phyloP scores from a whole-genome alignment of 2,329 filamentous ascomycete genomes.

The Colletotrichum neosansevieriae region DNA sequence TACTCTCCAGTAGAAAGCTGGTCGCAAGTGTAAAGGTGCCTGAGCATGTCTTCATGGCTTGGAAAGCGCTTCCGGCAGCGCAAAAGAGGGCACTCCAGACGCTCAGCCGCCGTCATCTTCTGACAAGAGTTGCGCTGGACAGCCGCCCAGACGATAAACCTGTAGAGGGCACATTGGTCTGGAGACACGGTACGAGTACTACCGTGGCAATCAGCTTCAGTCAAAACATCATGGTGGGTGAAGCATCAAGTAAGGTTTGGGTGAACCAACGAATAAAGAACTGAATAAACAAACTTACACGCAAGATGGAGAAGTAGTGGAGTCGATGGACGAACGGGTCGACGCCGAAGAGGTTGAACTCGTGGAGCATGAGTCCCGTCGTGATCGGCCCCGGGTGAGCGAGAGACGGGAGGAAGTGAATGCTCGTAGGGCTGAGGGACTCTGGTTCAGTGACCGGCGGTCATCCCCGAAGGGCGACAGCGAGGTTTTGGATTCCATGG shows the following conservation, averaged over 20 bases:
- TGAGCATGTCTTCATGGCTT: slow-evolving; percentile 66
- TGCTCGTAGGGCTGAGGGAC: slow-evolving; percentile 49
- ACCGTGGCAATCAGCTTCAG: slow-evolving; percentile 38
- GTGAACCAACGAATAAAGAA: slow-evolving; percentile 9
- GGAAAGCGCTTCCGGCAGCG: slow-evolving; percentile 63
- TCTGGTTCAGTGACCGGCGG: slow-evolving; percentile 44
- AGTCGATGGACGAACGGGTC: slow-evolving; percentile 43
- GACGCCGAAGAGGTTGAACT: slow-evolving; percentile 45
- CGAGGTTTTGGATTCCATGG: slow-evolving; percentile 50
- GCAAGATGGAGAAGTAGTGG: slow-evolving; percentile 46
- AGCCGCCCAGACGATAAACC: slow-evolving; percentile 69
- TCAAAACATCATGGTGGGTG: slow-evolving; percentile 14
- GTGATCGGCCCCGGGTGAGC: slow-evolving; percentile 48
- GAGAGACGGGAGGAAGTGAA: slow-evolving; percentile 49
- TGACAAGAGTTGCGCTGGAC: slow-evolving; percentile 64
- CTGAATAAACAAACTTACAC: slow-evolving; percentile 47
- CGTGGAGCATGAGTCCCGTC: slow-evolving; percentile 47
- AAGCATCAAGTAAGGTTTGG: slow-evolving; percentile 3
- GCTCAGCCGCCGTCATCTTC: slow-evolving; percentile 61
- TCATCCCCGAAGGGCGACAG: slow-evolving; percentile 44
- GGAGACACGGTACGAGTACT: slow-evolving; percentile 59
- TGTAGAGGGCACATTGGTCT: slow-evolving; percentile 64
- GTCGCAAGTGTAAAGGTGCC: slow-evolving; percentile 62
- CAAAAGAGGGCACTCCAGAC: slow-evolving; percentile 64
- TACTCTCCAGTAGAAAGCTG: slow-evolving; percentile 65